Conservation (phyloP, 768 basidiomycete species). For the Leucocoprinus sp. region DNA sequence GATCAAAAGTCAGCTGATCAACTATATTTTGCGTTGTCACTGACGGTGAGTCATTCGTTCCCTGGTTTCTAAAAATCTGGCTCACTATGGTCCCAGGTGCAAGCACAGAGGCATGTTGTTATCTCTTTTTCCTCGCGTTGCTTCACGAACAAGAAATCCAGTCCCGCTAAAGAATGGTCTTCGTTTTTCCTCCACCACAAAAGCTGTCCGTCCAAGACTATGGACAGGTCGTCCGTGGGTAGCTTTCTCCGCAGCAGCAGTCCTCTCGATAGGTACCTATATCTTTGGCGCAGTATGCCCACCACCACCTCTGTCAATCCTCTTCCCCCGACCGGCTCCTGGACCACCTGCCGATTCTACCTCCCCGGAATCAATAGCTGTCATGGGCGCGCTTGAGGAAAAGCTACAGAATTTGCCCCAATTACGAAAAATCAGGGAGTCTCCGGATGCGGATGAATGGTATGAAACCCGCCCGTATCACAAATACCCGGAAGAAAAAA, state of each 20-base stretch:
- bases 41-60: no score
- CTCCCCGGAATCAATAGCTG: slow-evolving; percentile 49
- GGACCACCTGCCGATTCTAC: slow-evolving; percentile 48
- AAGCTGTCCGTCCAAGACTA: background rate
- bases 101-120: slow-evolving; percentile 2
- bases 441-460: slow-evolving; percentile 50
- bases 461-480: slow-evolving; percentile 74
- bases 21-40: no score
- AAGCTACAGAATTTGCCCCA: slow-evolving; percentile 57
- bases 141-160: slow-evolving; percentile 1
- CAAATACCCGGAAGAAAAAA: slow-evolving; percentile 58
- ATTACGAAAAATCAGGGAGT: slow-evolving; percentile 40
- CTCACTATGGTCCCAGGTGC: no score
- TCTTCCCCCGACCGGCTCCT: slow-evolving; percentile 74
- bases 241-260: background rate
- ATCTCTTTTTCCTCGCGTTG: background rate
- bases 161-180: background rate
- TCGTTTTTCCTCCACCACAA: slow-evolving; percentile 4
- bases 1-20: no score
- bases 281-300: slow-evolving; percentile 66
- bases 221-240: background rate
- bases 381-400: slow-evolving; percentile 55
- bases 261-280: slow-evolving; percentile 4
- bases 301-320: slow-evolving; percentile 51
- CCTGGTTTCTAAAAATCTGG: no score